Base-by-base conservation (phyloP, 208 protist species). In the Herpetomonas samuelpessoai region DNA sequence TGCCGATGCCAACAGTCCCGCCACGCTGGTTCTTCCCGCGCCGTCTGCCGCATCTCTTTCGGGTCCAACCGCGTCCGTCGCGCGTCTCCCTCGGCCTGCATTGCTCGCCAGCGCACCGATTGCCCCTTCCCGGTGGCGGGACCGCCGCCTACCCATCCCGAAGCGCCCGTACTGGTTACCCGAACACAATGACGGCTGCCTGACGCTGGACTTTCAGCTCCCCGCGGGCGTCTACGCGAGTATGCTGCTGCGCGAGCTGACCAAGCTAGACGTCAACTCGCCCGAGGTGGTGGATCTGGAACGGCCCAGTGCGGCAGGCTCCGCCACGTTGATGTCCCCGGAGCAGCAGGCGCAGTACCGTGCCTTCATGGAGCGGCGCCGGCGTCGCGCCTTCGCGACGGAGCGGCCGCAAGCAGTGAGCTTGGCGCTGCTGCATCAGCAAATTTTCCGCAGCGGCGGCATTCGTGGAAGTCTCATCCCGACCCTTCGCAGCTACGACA, bases 371-470 rank as follows among this genome's bases (percentile, higher is more conserved):
- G 70, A 83, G 63, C 79, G 83, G 18, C 88, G 85, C 2, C 68
- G 81, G 73, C 81, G 86, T 49, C 58, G 72, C 25, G 39, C 25
- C 10, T 56, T 77, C 4, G 83, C 83, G 48, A 38, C 71, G 48
- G 56, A 49, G 24, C 79, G 65, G 27, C 86, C 88, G 28, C 68
- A 75, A 19, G 88, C 88, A 1, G 76, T 91, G 35, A 85, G 74
- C 27, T 44, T 91, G 44, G 89, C 85, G 39, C 59, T 93, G 58
- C 50, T 95, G 62, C 86, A 95, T 47, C 86, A 92, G 45, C 83
- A 91, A 46, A 91, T 95, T 27, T 95, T 95, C 61, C 86, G 89
- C 30, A 90, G 74, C 48, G 74, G 75, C 51, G 89, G 89, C 6
- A 71, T 91, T 46, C 80, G 89, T 2, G 72, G 77, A 41, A 85